Evolutionary conservation across 352 stramenopile genomes (phyloP).

Genomic region (Globisporangium perplexum): DNA sequence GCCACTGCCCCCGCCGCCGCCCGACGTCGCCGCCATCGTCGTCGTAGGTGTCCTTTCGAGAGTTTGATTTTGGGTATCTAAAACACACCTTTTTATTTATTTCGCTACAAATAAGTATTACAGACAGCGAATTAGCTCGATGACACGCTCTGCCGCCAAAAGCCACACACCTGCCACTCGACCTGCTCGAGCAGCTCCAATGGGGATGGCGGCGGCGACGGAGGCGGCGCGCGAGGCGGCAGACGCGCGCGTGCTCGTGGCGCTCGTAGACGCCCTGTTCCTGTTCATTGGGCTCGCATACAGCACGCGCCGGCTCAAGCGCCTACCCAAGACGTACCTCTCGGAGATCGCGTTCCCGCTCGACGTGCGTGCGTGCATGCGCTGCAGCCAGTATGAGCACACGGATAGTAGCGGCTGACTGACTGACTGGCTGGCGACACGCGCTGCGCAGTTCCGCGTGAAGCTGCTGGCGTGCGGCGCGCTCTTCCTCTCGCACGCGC

Average conservation of each 20-base stretch:
- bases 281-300: slow-evolving; percentile 50
- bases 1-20: slow-evolving; percentile 8
- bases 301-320: slow-evolving; percentile 36
- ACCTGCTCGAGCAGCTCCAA: neutral
- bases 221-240: slow-evolving; percentile 6
- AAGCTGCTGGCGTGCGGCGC: slow-evolving; percentile 46
- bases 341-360: slow-evolving; percentile 70
- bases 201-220: neutral
- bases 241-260: slow-evolving; percentile 9
- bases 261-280: slow-evolving; percentile 32
- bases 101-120: neutral
- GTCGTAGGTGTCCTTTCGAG: no score
- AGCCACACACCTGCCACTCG: neutral
- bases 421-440: no score
- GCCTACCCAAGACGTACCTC: slow-evolving; percentile 66
- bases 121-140: neutral
- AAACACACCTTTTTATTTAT: neutral
- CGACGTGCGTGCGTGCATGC: slow-evolving; percentile 33
- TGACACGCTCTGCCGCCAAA: neutral
- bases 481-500: slow-evolving; percentile 37
- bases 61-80: no score
- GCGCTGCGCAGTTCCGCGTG: slow-evolving; percentile 45
- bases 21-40: slow-evolving; percentile 5
- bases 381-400: neutral
- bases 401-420: no score